A percentile compares a stretch with the other conserved stretches of the same genome.
These are phyloP conservation scores for Byssoonygena ceratinophila DNA, from an alignment of 2,329 filamentous ascomycete species.

Conservation along the genomic window DNA sequence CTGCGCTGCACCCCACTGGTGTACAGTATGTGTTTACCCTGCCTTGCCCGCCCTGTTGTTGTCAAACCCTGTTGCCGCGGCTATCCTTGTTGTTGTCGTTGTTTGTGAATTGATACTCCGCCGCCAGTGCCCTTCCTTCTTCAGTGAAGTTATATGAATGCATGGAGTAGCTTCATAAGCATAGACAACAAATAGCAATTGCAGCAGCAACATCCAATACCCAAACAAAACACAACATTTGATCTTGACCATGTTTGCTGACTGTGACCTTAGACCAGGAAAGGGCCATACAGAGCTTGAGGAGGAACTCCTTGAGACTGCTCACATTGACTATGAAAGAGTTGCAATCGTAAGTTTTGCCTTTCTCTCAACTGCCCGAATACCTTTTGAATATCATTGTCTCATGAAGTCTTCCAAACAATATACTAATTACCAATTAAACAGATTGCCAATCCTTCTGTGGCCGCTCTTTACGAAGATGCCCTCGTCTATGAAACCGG, in stretches of 20 bases:
- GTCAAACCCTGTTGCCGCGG: slow-evolving; percentile 15
- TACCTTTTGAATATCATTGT: background rate
- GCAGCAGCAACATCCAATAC: background rate
- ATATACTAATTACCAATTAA: background rate
- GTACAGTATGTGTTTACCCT: slow-evolving; percentile 58
- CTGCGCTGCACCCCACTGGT: slow-evolving; percentile 78
- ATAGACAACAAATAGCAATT: background rate
- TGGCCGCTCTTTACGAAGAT: slow-evolving; percentile 96
- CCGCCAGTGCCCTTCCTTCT: background rate
- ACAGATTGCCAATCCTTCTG: slow-evolving; percentile 78
- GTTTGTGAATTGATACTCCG: background rate
- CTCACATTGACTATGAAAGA: slow-evolving; percentile 97
- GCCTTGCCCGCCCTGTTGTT: slow-evolving; percentile 12
- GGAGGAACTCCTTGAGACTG: slow-evolving; percentile 92
- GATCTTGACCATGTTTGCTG: slow-evolving; percentile 6
- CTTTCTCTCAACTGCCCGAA: background rate
- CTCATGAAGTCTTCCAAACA: background rate
- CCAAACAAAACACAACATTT: background rate
- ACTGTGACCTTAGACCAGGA: slow-evolving; percentile 51
- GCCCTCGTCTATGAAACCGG: slow-evolving; percentile 95
- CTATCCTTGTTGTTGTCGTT: slow-evolving; percentile 7
- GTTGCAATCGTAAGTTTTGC: slow-evolving; percentile 73
- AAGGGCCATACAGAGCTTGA: slow-evolving; percentile 92
- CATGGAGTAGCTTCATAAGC: background rate
- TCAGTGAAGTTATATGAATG: background rate